Conservation (phyloP, 306 rosid genomes). For the Trifolium repens region DNA sequence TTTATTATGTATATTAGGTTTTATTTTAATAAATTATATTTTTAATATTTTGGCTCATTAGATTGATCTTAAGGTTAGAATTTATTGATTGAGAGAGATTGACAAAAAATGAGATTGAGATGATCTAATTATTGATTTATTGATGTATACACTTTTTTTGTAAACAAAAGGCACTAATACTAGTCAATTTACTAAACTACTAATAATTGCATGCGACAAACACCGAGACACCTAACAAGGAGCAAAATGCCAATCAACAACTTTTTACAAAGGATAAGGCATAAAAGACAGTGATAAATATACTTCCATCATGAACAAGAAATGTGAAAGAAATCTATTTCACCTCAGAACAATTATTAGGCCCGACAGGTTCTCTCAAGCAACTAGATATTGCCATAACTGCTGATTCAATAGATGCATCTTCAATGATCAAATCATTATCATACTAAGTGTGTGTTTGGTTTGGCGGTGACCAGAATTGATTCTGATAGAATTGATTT, state of each 20-base stretch:
- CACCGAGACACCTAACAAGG: not conserved
- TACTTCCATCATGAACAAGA: slow-evolving; percentile 2
- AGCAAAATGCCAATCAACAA: not conserved
- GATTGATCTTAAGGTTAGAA: too few species aligned
- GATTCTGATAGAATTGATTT: too few species aligned
- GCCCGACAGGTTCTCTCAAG: slow-evolving; percentile 87
- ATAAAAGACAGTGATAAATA: not conserved
- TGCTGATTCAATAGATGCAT: slow-evolving; percentile 90
- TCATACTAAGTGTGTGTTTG: not conserved
- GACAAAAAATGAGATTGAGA: too few species aligned
- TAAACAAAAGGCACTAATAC: not conserved
- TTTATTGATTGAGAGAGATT: too few species aligned
- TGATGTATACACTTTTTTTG: not conserved
- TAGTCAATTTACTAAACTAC: not conserved
- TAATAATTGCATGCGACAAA: not conserved
- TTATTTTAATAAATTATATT: too few species aligned
- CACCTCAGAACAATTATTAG: slow-evolving; percentile 85
- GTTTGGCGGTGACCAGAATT: too few species aligned
- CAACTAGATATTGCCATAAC: slow-evolving; percentile 87
- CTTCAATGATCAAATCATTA: slow-evolving; percentile 47
- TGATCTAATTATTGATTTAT: not conserved
- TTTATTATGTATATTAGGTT: too few species aligned
- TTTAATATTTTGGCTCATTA: too few species aligned
- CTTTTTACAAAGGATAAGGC: not conserved
- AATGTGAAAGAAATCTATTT: slow-evolving; percentile 48